Evolutionary conservation across 345 rosid species (phyloP).

Genomic region (Populus tremula): DNA sequence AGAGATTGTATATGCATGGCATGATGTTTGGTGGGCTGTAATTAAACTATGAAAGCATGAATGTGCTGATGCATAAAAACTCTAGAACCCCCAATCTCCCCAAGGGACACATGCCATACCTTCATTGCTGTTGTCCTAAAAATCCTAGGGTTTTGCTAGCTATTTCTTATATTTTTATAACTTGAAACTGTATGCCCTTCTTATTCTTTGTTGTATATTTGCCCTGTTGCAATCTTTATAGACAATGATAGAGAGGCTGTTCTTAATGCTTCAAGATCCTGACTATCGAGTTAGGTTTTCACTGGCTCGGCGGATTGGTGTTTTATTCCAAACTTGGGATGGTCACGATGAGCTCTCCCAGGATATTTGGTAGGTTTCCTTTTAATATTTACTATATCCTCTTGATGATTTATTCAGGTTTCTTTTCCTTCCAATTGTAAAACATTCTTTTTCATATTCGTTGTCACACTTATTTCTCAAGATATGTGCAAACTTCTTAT

Average conservation of each 20-base stretch:
- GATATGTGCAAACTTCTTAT: too few relatives aligned
- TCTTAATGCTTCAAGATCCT: constrained; percentile 68
- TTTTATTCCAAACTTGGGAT: constrained; percentile 96
- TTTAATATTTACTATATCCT: not conserved
- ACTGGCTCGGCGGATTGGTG: constrained; percentile 62
- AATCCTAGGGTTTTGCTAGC: not conserved
- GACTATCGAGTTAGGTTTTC: constrained; percentile 83
- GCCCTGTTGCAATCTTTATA: constrained; percentile 22
- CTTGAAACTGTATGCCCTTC: not conserved
- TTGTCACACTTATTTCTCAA: not conserved
- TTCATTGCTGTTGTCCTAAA: not conserved
- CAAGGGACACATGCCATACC: not conserved
- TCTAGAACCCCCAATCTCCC: not conserved
- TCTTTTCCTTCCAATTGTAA: not conserved
- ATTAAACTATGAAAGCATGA: not conserved
- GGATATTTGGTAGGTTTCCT: constrained; percentile 73
- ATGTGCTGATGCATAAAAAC: not conserved
- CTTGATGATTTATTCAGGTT: not conserved
- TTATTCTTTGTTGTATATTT: not conserved
- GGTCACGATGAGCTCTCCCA: constrained; percentile 87
- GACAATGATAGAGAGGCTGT: constrained; percentile 75
- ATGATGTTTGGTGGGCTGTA: not conserved
- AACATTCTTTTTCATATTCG: not conserved
- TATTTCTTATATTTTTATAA: not conserved
- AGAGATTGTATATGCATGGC: not conserved